Evolutionary conservation across 2,329 filamentous ascomycete genomes (phyloP).

Genomic region (Phialophora tarda): DNA sequence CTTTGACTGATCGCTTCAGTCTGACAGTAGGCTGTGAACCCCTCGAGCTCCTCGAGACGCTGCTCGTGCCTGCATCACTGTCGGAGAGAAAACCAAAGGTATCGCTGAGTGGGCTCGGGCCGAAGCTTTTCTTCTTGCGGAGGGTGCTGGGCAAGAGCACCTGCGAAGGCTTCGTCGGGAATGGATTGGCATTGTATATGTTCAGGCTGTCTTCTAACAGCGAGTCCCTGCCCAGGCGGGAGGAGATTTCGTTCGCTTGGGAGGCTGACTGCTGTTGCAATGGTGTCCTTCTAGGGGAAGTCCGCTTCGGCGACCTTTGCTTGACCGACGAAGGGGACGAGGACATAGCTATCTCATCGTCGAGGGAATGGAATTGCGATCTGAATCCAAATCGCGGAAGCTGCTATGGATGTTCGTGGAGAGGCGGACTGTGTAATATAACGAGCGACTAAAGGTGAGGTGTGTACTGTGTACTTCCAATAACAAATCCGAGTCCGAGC

Average conservation of each 20-base stretch:
- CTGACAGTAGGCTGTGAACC: conserved; percentile 32
- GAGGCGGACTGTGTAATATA: conserved; percentile 18
- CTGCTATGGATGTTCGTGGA: neutral
- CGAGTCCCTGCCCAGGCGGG: conserved; percentile 46
- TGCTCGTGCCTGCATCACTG: conserved; percentile 20
- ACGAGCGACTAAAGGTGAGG: conserved; percentile 36
- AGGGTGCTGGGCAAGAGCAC: conserved; percentile 50
- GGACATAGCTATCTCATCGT: conserved; percentile 38
- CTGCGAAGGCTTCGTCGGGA: conserved; percentile 56
- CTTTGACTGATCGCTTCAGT: conserved; percentile 40
- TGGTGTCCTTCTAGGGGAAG: conserved; percentile 49
- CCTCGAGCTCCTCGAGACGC: conserved; percentile 17
- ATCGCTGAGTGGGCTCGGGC: conserved; percentile 24
- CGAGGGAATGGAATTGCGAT: conserved; percentile 11
- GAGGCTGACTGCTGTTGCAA: conserved; percentile 55
- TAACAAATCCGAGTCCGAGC: conserved; percentile 5
- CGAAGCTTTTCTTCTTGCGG: conserved; percentile 32
- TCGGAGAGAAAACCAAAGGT: conserved; percentile 24
- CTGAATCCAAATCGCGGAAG: conserved; percentile 6
- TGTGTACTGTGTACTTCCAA: conserved; percentile 13
- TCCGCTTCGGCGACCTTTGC: conserved; percentile 45
- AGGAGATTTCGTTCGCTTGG: conserved; percentile 51
- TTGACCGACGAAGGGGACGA: conserved; percentile 38
- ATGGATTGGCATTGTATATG: conserved; percentile 52
- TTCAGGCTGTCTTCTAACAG: conserved; percentile 41